A percentile compares a stretch with the other conserved stretches of the same genome.
phyloP scores from a whole-genome alignment of 805 yeast genomes.

The Hanseniaspora hatyaiensis region DNA sequence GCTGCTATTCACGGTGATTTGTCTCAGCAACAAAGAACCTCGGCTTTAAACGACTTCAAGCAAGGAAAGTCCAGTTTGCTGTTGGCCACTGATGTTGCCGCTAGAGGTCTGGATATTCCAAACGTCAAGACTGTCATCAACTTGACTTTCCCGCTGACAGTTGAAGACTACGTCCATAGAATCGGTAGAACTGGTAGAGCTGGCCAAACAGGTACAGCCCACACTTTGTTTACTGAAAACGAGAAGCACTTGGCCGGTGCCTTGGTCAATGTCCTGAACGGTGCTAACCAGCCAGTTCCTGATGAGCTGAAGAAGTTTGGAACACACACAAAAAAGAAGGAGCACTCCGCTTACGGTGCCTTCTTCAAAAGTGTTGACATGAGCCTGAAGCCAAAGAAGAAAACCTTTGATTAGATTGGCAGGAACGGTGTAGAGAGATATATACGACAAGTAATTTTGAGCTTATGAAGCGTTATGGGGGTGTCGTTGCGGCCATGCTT shows the following conservation, averaged over 20 bases:
- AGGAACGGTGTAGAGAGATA: no score
- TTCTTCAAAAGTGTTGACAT: slow-evolving; percentile 88
- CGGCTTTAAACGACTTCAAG: slow-evolving; percentile 76
- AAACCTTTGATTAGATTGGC: slow-evolving; percentile 57
- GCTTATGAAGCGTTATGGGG: no score
- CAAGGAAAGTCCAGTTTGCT: slow-evolving; percentile 61
- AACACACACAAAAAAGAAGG: slow-evolving; percentile 94
- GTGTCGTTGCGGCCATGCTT: no score
- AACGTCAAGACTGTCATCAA: slow-evolving; percentile 92
- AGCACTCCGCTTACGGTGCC: slow-evolving; percentile 96
- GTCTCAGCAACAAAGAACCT: slow-evolving; percentile 81
- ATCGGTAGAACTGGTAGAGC: slow-evolving; percentile 98
- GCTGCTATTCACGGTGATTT: slow-evolving; percentile 96
- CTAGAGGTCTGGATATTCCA: slow-evolving; percentile 95
- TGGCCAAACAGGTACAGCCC: slow-evolving; percentile 88
- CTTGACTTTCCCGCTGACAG: slow-evolving; percentile 89
- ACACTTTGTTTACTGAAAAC: slow-evolving; percentile 89
- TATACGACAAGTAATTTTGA: no score
- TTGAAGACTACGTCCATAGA: slow-evolving; percentile 93
- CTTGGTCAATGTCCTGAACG: slow-evolving; percentile 77
- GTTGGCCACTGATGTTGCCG: slow-evolving; percentile 97
- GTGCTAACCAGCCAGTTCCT: slow-evolving; percentile 92
- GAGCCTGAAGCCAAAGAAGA: slow-evolving; percentile 75
- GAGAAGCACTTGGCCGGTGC: slow-evolving; percentile 96
- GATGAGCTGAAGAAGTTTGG: slow-evolving; percentile 91